These are phyloP conservation scores for Tylopilus balloui DNA, from an alignment of 768 basidiomycete species.

Conservation along the genomic window DNA sequence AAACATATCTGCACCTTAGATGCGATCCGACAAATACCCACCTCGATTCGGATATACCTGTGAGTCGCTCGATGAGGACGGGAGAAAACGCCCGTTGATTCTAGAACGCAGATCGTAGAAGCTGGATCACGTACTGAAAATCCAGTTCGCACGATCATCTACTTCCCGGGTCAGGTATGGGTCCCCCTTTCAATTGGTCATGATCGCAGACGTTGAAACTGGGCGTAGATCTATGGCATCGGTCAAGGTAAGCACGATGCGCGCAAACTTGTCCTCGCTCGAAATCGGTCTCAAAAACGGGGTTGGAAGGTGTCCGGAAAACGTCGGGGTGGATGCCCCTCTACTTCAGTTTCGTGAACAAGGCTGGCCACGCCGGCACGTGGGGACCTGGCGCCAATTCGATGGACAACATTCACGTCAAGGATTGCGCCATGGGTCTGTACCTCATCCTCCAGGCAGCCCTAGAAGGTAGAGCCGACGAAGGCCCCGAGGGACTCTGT, in stretches of 20 bases:
- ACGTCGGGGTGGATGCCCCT: constrained; percentile 35
- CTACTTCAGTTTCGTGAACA: constrained; percentile 33
- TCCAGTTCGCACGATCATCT: constrained; percentile 42
- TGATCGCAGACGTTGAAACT: not conserved
- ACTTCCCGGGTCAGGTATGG: constrained; percentile 34
- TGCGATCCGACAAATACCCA: constrained; percentile 30
- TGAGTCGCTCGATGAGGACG: constrained; percentile 5
- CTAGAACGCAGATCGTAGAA: constrained; percentile 30
- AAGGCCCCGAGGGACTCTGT: constrained; percentile 42
- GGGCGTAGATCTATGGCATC: constrained; percentile 38
- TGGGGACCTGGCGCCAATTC: constrained; percentile 40
- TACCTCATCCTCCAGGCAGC: constrained; percentile 37
- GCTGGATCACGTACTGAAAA: constrained; percentile 39
- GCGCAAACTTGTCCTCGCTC: not conserved
- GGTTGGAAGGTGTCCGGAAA: constrained; percentile 32
- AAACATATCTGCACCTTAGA: constrained; percentile 10
- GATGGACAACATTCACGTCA: constrained; percentile 39
- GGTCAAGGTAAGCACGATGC: constrained; percentile 34
- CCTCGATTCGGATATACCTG: constrained; percentile 32
- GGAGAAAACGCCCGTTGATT: not conserved
- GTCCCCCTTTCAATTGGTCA: not conserved
- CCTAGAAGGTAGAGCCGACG: constrained; percentile 38
- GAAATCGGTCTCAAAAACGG: not conserved
- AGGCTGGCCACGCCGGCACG: constrained; percentile 36
- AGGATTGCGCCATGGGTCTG: constrained; percentile 36